Evolutionary conservation across 805 yeast species (phyloP), one percentile per base, ranked within the genome.

Genomic region (Yamadazyma kitorensis): DNA sequence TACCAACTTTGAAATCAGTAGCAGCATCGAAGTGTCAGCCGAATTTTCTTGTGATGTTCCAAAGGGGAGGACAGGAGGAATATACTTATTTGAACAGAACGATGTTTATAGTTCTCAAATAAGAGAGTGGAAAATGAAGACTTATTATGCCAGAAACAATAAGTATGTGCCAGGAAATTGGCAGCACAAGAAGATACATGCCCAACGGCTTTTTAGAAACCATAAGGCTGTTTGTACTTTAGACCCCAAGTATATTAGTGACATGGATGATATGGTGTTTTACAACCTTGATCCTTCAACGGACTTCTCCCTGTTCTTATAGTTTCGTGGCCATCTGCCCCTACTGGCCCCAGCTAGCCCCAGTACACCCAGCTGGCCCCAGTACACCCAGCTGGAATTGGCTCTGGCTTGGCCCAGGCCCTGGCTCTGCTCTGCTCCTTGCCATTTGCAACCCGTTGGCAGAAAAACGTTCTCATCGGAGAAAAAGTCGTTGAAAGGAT

Each of bases 21-120:
- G 29, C 8, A 11, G 28, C 4, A 11, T 34, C 4, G n/a, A 20
- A 2, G 18, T 32, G 27, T 24, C 41, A 7, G 30, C 33, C 2
- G 37, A 34, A 11, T 44, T 37, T 5, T 19, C 37, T 15, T 43
- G 47, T 28, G 29, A 23, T 9, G 36, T 43, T 7, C 47, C 47
- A 13, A 27, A 23, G 11, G 36, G 36, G 2, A 28, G 17, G 17
- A 18, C 14, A 20, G 47, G 47, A 8, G 47, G 40, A 6, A n/a
- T 43, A 15, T 40, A 33, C 27, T 24, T 33, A 13, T 43, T 40
- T 24, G 44, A 40, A 23, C 32, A 27, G 4, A 18, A 27, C 3
- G 24, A 37, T 7, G 12, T 18, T 2, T 25, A 29, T 15, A 25
- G 35, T 5, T 29, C 32, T 10, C 16, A 29, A 20, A 6, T 17